phyloP scores from a whole-genome alignment of 768 basidiomycete genomes.

The Pleurotus giganteus region DNA sequence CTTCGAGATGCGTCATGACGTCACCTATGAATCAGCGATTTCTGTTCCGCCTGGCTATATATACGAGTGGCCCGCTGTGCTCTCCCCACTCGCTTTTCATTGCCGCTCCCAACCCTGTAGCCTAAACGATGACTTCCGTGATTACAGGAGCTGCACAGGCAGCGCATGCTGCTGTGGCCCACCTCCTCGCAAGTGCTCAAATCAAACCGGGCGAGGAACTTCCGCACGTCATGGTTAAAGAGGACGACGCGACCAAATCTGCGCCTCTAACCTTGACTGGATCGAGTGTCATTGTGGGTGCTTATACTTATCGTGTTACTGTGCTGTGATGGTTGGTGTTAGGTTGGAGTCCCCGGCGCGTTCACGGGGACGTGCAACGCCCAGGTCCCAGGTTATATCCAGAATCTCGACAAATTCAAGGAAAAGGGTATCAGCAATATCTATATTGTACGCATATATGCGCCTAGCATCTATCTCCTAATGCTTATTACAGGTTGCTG shows the following conservation, averaged over 20 bases:
- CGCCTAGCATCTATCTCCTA: not conserved
- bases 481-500: constrained; percentile 36
- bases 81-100: not conserved
- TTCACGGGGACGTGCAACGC: constrained; percentile 72
- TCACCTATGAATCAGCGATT: not conserved
- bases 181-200: constrained; percentile 45
- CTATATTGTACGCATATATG: constrained; percentile 38
- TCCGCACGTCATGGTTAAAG: constrained; percentile 54
- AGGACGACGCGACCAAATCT: constrained; percentile 45
- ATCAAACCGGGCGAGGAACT: constrained; percentile 48
- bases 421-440: constrained; percentile 72
- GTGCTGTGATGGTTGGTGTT: not conserved
- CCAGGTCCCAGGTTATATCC: constrained; percentile 64
- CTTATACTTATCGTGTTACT: not conserved
- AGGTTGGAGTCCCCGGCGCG: constrained; percentile 77
- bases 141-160: constrained; percentile 44
- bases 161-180: constrained; percentile 53
- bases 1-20: no score
- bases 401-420: constrained; percentile 67
- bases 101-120: constrained; percentile 33
- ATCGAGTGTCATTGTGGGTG: constrained; percentile 64
- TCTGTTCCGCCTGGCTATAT: not conserved
- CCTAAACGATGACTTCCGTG: constrained; percentile 51
- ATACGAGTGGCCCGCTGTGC: not conserved
- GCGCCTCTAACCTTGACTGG: constrained; percentile 48